phyloP scores from a whole-genome alignment of 2,329 filamentous ascomycete genomes.

The Monosporascus sp. region DNA sequence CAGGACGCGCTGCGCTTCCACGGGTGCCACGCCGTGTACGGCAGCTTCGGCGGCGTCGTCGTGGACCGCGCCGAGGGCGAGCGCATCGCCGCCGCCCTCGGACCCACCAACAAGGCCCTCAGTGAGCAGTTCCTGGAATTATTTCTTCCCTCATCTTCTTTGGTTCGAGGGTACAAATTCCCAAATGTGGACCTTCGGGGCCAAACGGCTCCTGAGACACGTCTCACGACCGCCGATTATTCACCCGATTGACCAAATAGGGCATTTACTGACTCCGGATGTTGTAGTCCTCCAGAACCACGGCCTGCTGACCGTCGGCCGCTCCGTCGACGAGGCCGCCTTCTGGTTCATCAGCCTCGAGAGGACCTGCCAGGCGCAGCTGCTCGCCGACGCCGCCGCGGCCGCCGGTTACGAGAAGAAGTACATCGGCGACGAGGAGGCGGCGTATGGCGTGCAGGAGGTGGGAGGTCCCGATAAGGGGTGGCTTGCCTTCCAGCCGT shows the following conservation, averaged over 20 bases:
- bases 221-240: too few relatives aligned
- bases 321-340: slow-evolving; percentile 36
- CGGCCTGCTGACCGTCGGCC: slow-evolving; percentile 37
- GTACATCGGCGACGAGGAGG: slow-evolving; percentile 1
- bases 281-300: slow-evolving; percentile 36
- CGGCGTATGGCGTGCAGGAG: neutral
- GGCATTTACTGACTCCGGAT: too few relatives aligned
- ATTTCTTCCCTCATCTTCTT: too few relatives aligned
- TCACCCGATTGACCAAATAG: too few relatives aligned
- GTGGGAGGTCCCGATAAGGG: slow-evolving; percentile 45
- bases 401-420: slow-evolving; percentile 2
- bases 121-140: neutral
- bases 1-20: slow-evolving; percentile 53
- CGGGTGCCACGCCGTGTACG: slow-evolving; percentile 33
- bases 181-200: too few relatives aligned
- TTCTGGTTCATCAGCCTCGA: slow-evolving; percentile 40
- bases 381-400: slow-evolving; percentile 29
- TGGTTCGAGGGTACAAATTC: too few relatives aligned
- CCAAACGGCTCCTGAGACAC: too few relatives aligned
- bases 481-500: slow-evolving; percentile 48
- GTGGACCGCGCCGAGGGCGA: slow-evolving; percentile 36
- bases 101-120: slow-evolving; percentile 33
- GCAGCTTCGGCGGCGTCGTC: slow-evolving; percentile 29
- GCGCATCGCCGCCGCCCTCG: slow-evolving; percentile 35
- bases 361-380: slow-evolving; percentile 29